Evolutionary conservation across 2,329 filamentous ascomycete genomes (phyloP), one percentile per base, ranked within the genome.

Genomic region (Phaeoacremonium minimum): DNA sequence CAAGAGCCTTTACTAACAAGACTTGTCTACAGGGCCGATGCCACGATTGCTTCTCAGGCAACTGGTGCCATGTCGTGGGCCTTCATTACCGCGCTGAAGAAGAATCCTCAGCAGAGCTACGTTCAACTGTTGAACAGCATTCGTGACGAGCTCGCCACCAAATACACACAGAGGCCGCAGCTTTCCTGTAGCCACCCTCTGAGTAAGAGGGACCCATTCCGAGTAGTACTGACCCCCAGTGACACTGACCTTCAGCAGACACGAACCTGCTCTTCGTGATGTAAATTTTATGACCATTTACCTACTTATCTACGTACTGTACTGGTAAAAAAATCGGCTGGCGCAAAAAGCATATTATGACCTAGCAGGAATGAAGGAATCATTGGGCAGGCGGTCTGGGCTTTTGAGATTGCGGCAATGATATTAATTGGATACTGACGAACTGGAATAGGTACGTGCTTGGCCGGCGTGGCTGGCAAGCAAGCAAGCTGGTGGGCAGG

Each of bases 61-160:
- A 97, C 93, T 0, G 93, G 93, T 35, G 93, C 93, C 56, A 97
- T 98, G 93, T 95, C 89, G 2, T 97, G 87, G 82, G 93, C 93
- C 8, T 98, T 98, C 60, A 90, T 98, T 58, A 85, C 74, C 5
- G 84, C 90, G 30, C 76, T 98, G 48, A 91, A 88, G 69, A 95
- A 95, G 75, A 95, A 97, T 60, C 90, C 91, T 1, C 89, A 96
- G 56, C 93, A 98, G 70, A 96, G 89, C 68, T 98, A 98, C 56
- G 90, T 98, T 35, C 85, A 96, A 67, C 70, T 98, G 44, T 76
- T 98, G 51, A 97, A 96, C 72, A 95, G 84, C 63, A 95, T 98
- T 53, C 85, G 93, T 45, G 90, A 96, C 50, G 89, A 97, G 63
- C 73, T 98, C 44, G 69, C 87, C 43, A 80, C 78, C 34, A 91